A percentile compares a stretch with the other conserved stretches of the same genome.
Conservation (phyloP, 192 early-diverging fungal genomes). For the Chytriomyces sp. region DNA sequence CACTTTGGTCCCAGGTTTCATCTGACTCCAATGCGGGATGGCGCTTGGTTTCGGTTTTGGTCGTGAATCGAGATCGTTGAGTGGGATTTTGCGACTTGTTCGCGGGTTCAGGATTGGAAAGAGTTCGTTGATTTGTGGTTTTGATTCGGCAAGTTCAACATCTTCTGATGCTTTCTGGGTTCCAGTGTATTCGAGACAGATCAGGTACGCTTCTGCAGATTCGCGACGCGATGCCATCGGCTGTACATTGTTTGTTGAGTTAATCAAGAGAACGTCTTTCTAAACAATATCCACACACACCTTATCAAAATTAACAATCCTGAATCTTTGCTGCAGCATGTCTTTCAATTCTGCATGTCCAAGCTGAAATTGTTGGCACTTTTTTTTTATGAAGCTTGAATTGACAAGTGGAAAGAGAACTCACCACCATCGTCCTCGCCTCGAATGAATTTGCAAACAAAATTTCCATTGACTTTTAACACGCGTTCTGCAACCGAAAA, state of each 20-base stretch:
- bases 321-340: slow-evolving; percentile 56
- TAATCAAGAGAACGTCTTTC: background rate
- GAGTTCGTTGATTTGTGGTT: background rate
- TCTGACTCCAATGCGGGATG: slow-evolving; percentile 28
- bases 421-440: slow-evolving; percentile 48
- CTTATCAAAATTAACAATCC: slow-evolving; percentile 68
- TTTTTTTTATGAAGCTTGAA: background rate
- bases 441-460: slow-evolving; percentile 71
- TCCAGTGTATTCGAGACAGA: slow-evolving; percentile 59
- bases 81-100: background rate
- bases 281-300: background rate
- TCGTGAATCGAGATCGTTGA: slow-evolving; percentile 14
- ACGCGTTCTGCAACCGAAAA: slow-evolving; percentile 64
- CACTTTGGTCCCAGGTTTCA: slow-evolving; percentile 26
- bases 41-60: slow-evolving; percentile 5
- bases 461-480: slow-evolving; percentile 60
- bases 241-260: background rate
- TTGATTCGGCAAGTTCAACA: background rate
- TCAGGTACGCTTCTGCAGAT: slow-evolving; percentile 74
- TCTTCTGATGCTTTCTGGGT: background rate
- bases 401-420: background rate
- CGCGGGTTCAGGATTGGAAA: slow-evolving; percentile 19
- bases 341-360: slow-evolving; percentile 37
- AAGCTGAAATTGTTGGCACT: background rate
- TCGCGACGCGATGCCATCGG: slow-evolving; percentile 70